Evolutionary conservation across 2,329 filamentous ascomycete genomes (phyloP), one percentile per base, ranked within the genome.

Genomic region (Corniculantispora saksenae): DNA sequence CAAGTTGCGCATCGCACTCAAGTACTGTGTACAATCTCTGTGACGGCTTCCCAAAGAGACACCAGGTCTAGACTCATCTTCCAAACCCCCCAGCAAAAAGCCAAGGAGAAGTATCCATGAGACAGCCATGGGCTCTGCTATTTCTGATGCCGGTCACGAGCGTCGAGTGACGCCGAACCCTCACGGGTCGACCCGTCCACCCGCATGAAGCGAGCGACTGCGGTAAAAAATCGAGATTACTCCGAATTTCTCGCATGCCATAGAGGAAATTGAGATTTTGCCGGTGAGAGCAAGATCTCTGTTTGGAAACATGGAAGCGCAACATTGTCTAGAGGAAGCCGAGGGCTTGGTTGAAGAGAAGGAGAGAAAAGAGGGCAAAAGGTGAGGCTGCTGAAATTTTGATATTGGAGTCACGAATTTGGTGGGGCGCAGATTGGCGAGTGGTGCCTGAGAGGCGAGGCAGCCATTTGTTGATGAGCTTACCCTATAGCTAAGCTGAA

Each of bases 1-100:
- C 67, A 93, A 86, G 90, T 90, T 86, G 89, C 90, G 89, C 91
- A 93, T 94, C 91, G 91, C 89, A 93, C 91, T 93, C 83, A 91
- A 91, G 90, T 93, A 88, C 89, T 84, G 69, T 76, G 82, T 86
- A 93, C 90, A 89, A 93, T 93, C 90, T 93, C 89, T 90, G 89
- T 89, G 91, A 89, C 83, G 87, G 86, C 90, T 91, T 89, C 89
- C 90, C 90, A 93, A 88, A 91, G 89, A 86, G 82, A 84, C 78
- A 76, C 75, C 71, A 75, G 66, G 55, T 58, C 55, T 48, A 21
- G 60, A 35, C 65, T 59, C 60, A 62, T 63, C 54, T 67, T 67
- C 68, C 68, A 54, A 35, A 10, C 76, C 74, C 77, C 76, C 60
- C 50, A 51, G 53, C 47, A 66, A 48, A 8, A 21, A 23, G 48